These are phyloP conservation scores for Phytophthora multivora DNA, from an alignment of 352 stramenopile genomes.

Conservation along the genomic window DNA sequence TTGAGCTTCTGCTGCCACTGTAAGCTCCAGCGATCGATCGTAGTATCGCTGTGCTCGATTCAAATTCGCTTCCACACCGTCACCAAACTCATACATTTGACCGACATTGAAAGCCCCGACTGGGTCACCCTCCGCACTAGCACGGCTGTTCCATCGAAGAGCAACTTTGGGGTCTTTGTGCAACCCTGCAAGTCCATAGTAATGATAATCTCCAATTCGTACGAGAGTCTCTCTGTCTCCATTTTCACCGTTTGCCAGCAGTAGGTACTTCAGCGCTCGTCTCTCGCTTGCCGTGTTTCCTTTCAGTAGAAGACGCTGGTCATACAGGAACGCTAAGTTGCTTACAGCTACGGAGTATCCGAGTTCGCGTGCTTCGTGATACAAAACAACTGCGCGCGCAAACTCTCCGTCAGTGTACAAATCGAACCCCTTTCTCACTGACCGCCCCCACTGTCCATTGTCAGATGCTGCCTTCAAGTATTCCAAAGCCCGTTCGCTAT, in stretches of 20 bases:
- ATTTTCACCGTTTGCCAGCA: slow-evolving; percentile 38
- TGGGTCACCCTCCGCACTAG: slow-evolving; percentile 61
- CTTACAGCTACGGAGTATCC: slow-evolving; percentile 68
- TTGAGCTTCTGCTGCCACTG: slow-evolving; percentile 30
- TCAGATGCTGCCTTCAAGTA: slow-evolving; percentile 72
- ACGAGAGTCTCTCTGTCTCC: slow-evolving; percentile 65
- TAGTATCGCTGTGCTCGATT: slow-evolving; percentile 71
- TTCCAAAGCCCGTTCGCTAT: slow-evolving; percentile 32
- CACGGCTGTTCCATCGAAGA: slow-evolving; percentile 72
- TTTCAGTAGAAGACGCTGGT: slow-evolving; percentile 45
- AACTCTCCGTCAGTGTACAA: slow-evolving; percentile 52
- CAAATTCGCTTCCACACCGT: slow-evolving; percentile 53
- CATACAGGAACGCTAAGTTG: slow-evolving; percentile 82
- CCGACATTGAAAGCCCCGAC: slow-evolving; percentile 76
- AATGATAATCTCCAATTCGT: slow-evolving; percentile 79
- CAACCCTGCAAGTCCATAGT: slow-evolving; percentile 66
- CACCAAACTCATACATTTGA: slow-evolving; percentile 73
- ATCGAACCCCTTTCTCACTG: slow-evolving; percentile 68
- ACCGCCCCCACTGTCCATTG: slow-evolving; percentile 62
- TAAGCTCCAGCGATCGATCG: slow-evolving; percentile 54
- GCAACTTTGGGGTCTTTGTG: slow-evolving; percentile 35
- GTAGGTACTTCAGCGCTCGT: slow-evolving; percentile 49
- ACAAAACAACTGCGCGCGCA: slow-evolving; percentile 50
- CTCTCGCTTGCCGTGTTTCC: slow-evolving; percentile 31
- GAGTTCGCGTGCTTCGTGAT: slow-evolving; percentile 68